Evolutionary conservation across 1,139 yeast genomes (phyloP).

Genomic region (Pichia sp.): DNA sequence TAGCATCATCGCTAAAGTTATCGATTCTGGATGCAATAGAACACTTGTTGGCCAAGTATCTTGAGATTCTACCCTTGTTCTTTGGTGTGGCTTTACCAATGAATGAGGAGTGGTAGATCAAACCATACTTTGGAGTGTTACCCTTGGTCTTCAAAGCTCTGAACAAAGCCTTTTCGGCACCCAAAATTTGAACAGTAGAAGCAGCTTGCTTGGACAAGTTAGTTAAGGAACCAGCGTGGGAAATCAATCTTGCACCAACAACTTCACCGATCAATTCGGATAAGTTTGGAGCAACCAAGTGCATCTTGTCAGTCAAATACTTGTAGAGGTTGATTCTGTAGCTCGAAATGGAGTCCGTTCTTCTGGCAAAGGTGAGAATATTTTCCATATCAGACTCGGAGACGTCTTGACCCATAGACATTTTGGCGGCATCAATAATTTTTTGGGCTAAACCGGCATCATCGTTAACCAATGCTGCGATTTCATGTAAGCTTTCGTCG

Average conservation of each 20-base stretch:
- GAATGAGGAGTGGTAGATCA: slow-evolving; percentile 93
- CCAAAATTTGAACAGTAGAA: slow-evolving; percentile 94
- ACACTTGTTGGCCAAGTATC: slow-evolving; percentile 98
- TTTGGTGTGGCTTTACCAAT: slow-evolving; percentile 95
- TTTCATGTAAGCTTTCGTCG: slow-evolving; percentile 82
- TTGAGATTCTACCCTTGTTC: slow-evolving; percentile 98
- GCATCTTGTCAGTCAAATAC: slow-evolving; percentile 92
- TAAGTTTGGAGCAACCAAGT: slow-evolving; percentile 95
- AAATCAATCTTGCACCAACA: slow-evolving; percentile 95
- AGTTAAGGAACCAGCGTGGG: slow-evolving; percentile 97
- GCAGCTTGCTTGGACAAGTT: slow-evolving; percentile 98
- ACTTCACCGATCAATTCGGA: slow-evolving; percentile 97
- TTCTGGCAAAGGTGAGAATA: slow-evolving; percentile 85
- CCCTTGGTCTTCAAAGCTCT: slow-evolving; percentile 98
- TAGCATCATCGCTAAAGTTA: slow-evolving; percentile 84
- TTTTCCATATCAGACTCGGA: slow-evolving; percentile 91
- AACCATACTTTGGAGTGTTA: slow-evolving; percentile 97
- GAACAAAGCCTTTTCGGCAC: slow-evolving; percentile 98
- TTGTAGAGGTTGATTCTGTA: slow-evolving; percentile 86
- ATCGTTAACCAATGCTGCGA: slow-evolving; percentile 84
- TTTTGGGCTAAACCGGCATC: slow-evolving; percentile 94
- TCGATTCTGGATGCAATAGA: slow-evolving; percentile 98
- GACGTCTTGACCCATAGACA: slow-evolving; percentile 98
- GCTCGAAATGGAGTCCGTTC: slow-evolving; percentile 89
- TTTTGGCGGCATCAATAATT: slow-evolving; percentile 85